phyloP scores from a whole-genome alignment of 345 rosid genomes.

The Theobroma cacao region DNA sequence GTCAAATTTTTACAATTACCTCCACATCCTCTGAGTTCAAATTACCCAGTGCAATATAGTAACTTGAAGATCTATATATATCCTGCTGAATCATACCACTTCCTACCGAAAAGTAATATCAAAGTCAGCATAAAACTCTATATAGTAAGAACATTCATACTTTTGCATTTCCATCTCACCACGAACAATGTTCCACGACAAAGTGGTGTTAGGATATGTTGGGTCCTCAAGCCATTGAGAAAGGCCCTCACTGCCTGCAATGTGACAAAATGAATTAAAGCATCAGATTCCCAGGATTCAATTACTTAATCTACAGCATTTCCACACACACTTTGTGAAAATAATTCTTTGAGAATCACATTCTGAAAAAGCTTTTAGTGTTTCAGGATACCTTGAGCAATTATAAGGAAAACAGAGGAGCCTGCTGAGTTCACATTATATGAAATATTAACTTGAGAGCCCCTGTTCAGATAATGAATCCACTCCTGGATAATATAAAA shows the following conservation, averaged over 20 bases:
- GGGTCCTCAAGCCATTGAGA: constrained; percentile 82
- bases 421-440: constrained; percentile 51
- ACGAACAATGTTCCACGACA: constrained; percentile 76
- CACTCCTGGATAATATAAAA: constrained; percentile 51
- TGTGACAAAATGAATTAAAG: background rate
- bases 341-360: background rate
- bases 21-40: constrained; percentile 64
- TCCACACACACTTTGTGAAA: background rate
- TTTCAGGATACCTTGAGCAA: constrained; percentile 74
- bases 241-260: constrained; percentile 81
- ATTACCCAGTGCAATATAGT: constrained; percentile 81
- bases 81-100: constrained; percentile 57
- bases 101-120: constrained; percentile 40
- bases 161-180: constrained; percentile 41
- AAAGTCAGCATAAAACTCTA: constrained; percentile 11
- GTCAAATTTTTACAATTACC: constrained; percentile 39
- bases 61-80: constrained; percentile 65
- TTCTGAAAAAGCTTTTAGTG: background rate
- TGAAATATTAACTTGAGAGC: constrained; percentile 71
- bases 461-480: constrained; percentile 68
- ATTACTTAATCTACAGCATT: background rate
- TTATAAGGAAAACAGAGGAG: constrained; percentile 65
- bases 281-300: background rate
- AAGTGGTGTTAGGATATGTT: constrained; percentile 73
- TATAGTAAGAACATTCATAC: constrained; percentile 9